Base-by-base conservation (phyloP, 2,329 filamentous ascomycete genomes). In the Fusarium lateritium region DNA sequence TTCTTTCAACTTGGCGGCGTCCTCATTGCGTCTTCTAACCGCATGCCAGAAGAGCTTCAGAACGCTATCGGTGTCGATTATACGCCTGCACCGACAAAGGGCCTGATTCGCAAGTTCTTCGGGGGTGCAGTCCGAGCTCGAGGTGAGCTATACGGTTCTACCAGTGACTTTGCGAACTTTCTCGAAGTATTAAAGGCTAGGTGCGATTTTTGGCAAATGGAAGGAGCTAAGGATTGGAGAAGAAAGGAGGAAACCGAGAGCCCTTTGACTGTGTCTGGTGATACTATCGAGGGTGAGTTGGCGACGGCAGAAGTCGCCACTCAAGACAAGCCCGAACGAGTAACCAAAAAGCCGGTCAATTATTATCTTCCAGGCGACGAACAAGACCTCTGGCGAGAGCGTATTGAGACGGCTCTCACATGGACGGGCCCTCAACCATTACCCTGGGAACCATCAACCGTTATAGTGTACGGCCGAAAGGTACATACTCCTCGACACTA, bases 1-100 rank as follows among this genome's bases (percentile, higher is more conserved):
- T 95, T 95, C 80, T 95, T 95, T 75, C 92, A 94, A 66, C 84
- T 95, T 5, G 93, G 93, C 0, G 93, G 93, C 9, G 93, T 96
- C 1, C 81, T 96, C 17, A 85, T 96, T 38, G 92, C 92, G 1
- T 94, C 92, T 1, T 94, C 91, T 6, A 96, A 96, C 76, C 88
- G 93, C 9, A 92, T 95, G 89, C 92, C 93, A 0, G 92, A 95
- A 73, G 93, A 94, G 75, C 78, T 96, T 50, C 90, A 88, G 45
- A 94, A 92, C 69, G 92, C 92, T 1, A 88, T 89, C 2, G 92
- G 93, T 0, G 85, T 91, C 24, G 88, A 92, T 65, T 94, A 92
- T 74, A 80, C 84, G 13, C 83, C 86, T 7, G 85, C 87, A 0
- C 83, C 88, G 6, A 81, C 83, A 34, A 84, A 83, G 52, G 86